Evolutionary conservation across 495 filamentous ascomycete genomes (phyloP), one percentile per base, ranked within the genome.

Genomic region (Aspergillus carlsbadensis): DNA sequence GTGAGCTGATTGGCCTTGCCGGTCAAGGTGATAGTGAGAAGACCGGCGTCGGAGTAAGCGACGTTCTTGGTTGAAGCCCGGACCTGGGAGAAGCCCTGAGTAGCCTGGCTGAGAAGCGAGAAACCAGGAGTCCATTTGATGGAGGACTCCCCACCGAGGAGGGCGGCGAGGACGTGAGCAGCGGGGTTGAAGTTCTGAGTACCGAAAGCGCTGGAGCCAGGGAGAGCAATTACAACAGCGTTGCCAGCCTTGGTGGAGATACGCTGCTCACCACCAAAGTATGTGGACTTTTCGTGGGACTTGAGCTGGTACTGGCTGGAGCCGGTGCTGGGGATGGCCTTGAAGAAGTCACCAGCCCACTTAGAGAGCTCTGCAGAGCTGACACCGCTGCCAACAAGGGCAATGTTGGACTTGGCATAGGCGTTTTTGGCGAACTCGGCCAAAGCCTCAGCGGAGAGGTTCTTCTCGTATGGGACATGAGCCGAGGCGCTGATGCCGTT

Each of bases 71-170:
- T 91, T 3, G 81, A 73, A 59, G 87, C 84, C 52, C 73, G 75
- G 52, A 87, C 84, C 62, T 87, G 83, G 18, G 85, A 82, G 69
- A 82, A 79, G 17, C 78, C 76, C 48, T 86, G 76, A 52, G 84
- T 80, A 39, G 86, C 88, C 77, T 95, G 90, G 54, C 87, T 81
- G 40, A 99, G 84, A 41, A 96, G 78, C 11, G 88, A 92, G 78
- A 96, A 97, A 52, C 94, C 95, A 52, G 91, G 80, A 22, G 88
- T 88, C 94, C 94, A 98, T 79, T 98, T 98, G 80, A 97, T 93
- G 71, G 76, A 85, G 57, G 91, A 87, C 72, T 92, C 76, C 39
- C 95, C 94, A 65, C 94, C 94, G 26, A 99, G 87, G 6, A 99
- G 85, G 46, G 91, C 87, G 56, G 90, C 84, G 21, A 99, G 86